phyloP scores from a whole-genome alignment of 2,329 filamentous ascomycete species.

The Diatrype stigma region DNA sequence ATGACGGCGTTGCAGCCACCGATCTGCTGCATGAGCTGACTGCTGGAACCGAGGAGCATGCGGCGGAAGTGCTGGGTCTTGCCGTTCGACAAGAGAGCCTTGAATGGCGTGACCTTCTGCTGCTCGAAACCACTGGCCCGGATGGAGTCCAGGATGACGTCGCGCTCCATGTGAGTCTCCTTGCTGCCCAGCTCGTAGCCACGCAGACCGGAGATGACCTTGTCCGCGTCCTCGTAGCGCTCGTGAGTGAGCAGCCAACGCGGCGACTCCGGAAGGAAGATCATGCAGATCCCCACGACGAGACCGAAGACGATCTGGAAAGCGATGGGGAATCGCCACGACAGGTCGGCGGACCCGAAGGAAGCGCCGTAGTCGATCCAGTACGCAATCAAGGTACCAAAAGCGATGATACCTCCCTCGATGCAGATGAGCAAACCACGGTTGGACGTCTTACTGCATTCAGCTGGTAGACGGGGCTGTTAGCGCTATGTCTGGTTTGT shows the following conservation, averaged over 20 bases:
- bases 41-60: conserved; percentile 55
- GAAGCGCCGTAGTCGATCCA: conserved; percentile 47
- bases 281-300: conserved; percentile 38
- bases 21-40: conserved; percentile 61
- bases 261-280: conserved; percentile 43
- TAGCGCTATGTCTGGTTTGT: no score
- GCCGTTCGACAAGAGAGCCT: conserved; percentile 55
- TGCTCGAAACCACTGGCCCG: conserved; percentile 45
- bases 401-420: conserved; percentile 42
- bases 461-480: conserved; percentile 30
- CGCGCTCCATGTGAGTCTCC: conserved; percentile 55
- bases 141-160: conserved; percentile 60
- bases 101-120: conserved; percentile 43
- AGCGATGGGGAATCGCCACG: conserved; percentile 54
- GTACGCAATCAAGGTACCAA: conserved; percentile 41
- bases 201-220: conserved; percentile 29
- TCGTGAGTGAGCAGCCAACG: conserved; percentile 45
- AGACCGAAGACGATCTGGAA: conserved; percentile 43
- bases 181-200: conserved; percentile 46
- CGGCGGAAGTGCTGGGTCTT: conserved; percentile 64
- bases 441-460: conserved; percentile 39
- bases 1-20: conserved; percentile 54
- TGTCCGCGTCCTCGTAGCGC: conserved; percentile 37
- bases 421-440: conserved; percentile 40
- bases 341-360: conserved; percentile 40